phyloP scores from a whole-genome alignment of 2,329 filamentous ascomycete species.

The Cordyceps fumosorosea region DNA sequence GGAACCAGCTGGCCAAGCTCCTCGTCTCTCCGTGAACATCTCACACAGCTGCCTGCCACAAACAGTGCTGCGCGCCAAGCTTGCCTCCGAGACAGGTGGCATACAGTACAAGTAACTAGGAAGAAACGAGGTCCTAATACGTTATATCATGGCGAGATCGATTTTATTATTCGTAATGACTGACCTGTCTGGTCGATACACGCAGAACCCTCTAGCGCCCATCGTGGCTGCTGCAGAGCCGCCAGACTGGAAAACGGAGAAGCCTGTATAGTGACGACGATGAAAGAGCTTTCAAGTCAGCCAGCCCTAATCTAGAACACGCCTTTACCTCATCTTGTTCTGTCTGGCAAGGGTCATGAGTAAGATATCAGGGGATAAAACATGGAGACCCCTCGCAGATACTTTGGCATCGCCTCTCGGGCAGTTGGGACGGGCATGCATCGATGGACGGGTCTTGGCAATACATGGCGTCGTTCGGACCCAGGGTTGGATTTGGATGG shows the following conservation, averaged over 20 bases:
- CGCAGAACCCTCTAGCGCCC: not conserved
- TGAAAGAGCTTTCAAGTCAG: not conserved
- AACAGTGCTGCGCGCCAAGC: not conserved
- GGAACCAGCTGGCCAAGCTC: not conserved
- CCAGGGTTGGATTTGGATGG: not conserved
- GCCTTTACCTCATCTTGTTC: not conserved
- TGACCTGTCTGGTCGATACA: not conserved
- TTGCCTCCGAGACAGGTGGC: not conserved
- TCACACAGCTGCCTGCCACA: no score
- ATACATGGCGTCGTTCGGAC: not conserved
- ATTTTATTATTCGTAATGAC: not conserved
- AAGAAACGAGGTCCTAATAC: no score
- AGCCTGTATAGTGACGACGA: not conserved
- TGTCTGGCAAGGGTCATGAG: not conserved
- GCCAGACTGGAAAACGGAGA: not conserved
- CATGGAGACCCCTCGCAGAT: not conserved
- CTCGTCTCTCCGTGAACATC: not conserved
- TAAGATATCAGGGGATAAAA: not conserved
- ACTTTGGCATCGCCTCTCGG: not conserved
- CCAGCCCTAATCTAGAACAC: not conserved
- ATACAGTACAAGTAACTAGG: not conserved
- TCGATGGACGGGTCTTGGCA: conserved; percentile 5
- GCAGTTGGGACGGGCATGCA: not conserved
- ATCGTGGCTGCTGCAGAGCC: not conserved
- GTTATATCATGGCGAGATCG: not conserved